Evolutionary conservation across 2,329 filamentous ascomycete genomes (phyloP), one percentile per base, ranked within the genome.

Genomic region (Scedosporium boydii): DNA sequence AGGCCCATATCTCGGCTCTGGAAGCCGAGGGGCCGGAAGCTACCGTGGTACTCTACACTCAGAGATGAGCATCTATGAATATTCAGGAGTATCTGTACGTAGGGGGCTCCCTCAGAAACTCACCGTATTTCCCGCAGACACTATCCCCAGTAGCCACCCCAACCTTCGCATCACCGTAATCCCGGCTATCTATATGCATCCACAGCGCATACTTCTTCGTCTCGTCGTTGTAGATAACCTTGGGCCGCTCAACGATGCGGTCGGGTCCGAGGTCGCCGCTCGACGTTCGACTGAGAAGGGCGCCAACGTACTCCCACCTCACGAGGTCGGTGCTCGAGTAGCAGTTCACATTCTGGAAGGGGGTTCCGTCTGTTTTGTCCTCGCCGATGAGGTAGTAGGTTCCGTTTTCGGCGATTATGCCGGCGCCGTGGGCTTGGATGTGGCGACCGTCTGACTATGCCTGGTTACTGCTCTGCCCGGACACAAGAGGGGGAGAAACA

Each of bases 351-450:
- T 85, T 85, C 63, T 84, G 80, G 70, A 89, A 89, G 0, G 76
- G 72, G 1, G 76, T 79, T 26, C 86, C 85, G n/a, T 81, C 74
- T 1, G 83, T 82, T 70, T 89, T 89, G 73, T 89, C 87, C 70
- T 90, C 87, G 16, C 87, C 87, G 41, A 89, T 82, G 74, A 86
- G 80, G 73, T 89, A 90, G 75, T 84, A 90, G 0, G 79, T 81
- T 9, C 75, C 77, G 53, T 78, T 77, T 1, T 82, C 81, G 66
- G 82, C 76, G 68, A 87, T 80, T n/a, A 89, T 77, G 48, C 85
- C 85, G 1, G 81, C 83, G 1, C 86, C 87, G 67, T 89, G 87
- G 0, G 87, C 87, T 74, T 89, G 85, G 3, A 89, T 76, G 66
- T 87, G 84, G 38, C 81, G 77, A 6, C 79, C 80, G 58, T 80